Evolutionary conservation across 2,329 filamentous ascomycete species (phyloP).

Genomic region (Zasmidium citrigriseum): DNA sequence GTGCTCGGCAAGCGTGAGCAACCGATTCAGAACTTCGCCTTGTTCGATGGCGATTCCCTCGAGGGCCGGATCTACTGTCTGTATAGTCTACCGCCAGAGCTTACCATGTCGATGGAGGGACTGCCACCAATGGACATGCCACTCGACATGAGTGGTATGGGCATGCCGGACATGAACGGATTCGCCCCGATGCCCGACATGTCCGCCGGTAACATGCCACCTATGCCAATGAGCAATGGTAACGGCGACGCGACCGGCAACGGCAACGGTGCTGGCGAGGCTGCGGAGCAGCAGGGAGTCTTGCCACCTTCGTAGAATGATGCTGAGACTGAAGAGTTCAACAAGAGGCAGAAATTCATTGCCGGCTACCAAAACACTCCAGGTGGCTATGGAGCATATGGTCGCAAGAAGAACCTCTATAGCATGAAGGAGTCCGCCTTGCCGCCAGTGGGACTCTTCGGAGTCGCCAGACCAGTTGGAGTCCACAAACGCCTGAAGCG

Average conservation of each 20-base stretch:
- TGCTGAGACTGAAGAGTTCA: not conserved
- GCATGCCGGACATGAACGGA: constrained; percentile 10
- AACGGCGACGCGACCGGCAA: not conserved
- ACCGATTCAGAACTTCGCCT: constrained; percentile 89
- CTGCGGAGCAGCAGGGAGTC: not conserved
- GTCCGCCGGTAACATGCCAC: not conserved
- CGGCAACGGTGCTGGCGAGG: not conserved
- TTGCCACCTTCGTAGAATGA: not conserved
- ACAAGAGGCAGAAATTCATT: not conserved
- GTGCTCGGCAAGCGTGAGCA: constrained; percentile 88
- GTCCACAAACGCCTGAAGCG: too few species aligned
- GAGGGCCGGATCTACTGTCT: constrained; percentile 79
- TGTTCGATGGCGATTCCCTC: constrained; percentile 85
- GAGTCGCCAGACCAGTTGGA: too few species aligned
- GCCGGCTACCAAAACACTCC: too few species aligned
- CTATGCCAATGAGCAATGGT: not conserved
- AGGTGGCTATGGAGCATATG: too few species aligned
- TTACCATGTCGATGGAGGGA: constrained; percentile 16
- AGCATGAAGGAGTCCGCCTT: too few species aligned
- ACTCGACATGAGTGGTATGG: not conserved
- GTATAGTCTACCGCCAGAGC: constrained; percentile 32
- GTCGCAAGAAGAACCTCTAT: too few species aligned
- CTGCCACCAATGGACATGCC: constrained; percentile 9
- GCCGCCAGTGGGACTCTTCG: too few species aligned
- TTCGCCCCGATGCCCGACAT: constrained; percentile 1